A percentile compares a stretch with the other conserved stretches of the same genome.
phyloP scores from a whole-genome alignment of 2,329 filamentous ascomycete genomes.

The Colletotrichum abscissum region DNA sequence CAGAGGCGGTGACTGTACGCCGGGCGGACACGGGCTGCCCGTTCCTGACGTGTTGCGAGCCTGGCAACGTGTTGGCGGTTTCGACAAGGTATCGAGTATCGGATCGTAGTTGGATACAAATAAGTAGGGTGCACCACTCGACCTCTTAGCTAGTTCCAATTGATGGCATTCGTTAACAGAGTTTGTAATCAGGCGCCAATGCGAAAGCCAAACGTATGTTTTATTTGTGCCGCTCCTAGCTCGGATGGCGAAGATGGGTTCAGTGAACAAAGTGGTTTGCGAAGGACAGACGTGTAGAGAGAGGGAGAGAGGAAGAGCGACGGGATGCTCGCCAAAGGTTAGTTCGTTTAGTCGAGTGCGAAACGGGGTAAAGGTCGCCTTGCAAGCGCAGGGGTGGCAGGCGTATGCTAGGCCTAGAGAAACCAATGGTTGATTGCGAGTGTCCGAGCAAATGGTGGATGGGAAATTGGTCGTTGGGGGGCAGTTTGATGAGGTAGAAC shows the following conservation, averaged over 20 bases:
- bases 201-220: not conserved
- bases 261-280: not conserved
- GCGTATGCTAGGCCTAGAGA: not conserved
- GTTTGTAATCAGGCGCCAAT: not conserved
- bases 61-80: slow-evolving; percentile 60
- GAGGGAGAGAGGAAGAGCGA: not conserved
- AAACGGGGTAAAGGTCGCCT: not conserved
- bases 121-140: not conserved
- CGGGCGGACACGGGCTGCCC: slow-evolving; percentile 56
- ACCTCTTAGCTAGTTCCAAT: not conserved
- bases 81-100: slow-evolving; percentile 2
- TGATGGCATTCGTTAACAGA: not conserved
- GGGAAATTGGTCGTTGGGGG: slow-evolving; percentile 21
- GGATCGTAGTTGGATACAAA: slow-evolving; percentile 2
- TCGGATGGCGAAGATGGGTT: not conserved
- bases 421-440: slow-evolving; percentile 2
- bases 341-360: not conserved
- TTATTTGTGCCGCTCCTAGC: not conserved
- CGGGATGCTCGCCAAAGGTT: not conserved
- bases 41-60: slow-evolving; percentile 55
- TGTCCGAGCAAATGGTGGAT: not conserved
- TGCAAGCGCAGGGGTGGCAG: not conserved
- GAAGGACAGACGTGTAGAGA: not conserved
- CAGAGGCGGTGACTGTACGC: slow-evolving; percentile 37
- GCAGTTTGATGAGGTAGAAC: slow-evolving; percentile 13